Percentiles rank a stretch among this genome's conserved stretches.
These are phyloP conservation scores for Cladosporium oxysporum DNA, from an alignment of 2,329 filamentous ascomycete species.

Conservation along the genomic window DNA sequence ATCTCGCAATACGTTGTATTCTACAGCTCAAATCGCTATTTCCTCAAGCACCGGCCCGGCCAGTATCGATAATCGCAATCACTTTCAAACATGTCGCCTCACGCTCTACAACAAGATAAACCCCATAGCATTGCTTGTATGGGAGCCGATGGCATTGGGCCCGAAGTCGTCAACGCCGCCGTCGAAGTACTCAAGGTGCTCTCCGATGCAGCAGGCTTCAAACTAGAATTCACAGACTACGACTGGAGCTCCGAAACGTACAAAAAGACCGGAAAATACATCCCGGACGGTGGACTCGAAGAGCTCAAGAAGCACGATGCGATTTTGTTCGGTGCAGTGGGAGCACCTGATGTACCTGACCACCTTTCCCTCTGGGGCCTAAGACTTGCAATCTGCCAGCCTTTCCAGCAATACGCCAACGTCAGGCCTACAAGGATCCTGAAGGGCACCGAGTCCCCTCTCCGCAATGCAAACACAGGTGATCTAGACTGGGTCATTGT, in stretches of 20 bases:
- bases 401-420: slow-evolving; percentile 60
- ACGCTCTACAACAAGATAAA: slow-evolving; percentile 36
- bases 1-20: background rate
- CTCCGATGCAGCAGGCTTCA: slow-evolving; percentile 55
- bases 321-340: slow-evolving; percentile 69
- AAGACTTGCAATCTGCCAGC: slow-evolving; percentile 57
- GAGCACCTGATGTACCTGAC: slow-evolving; percentile 53
- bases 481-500: slow-evolving; percentile 69
- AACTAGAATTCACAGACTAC: slow-evolving; percentile 61
- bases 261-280: slow-evolving; percentile 66
- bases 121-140: slow-evolving; percentile 62
- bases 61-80: background rate
- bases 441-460: slow-evolving; percentile 60
- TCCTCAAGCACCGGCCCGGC: background rate
- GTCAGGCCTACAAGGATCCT: slow-evolving; percentile 62
- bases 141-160: slow-evolving; percentile 69
- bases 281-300: slow-evolving; percentile 61
- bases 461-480: slow-evolving; percentile 55
- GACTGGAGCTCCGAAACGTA: slow-evolving; percentile 70
- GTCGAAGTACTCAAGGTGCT: slow-evolving; percentile 62
- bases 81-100: slow-evolving; percentile 27
- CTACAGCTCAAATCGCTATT: background rate
- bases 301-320: slow-evolving; percentile 62
- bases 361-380: slow-evolving; percentile 60
- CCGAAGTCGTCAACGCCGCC: slow-evolving; percentile 66